Conservation (phyloP, 371 early-diverging fungal species). For the Syncephalastrum sp. region DNA sequence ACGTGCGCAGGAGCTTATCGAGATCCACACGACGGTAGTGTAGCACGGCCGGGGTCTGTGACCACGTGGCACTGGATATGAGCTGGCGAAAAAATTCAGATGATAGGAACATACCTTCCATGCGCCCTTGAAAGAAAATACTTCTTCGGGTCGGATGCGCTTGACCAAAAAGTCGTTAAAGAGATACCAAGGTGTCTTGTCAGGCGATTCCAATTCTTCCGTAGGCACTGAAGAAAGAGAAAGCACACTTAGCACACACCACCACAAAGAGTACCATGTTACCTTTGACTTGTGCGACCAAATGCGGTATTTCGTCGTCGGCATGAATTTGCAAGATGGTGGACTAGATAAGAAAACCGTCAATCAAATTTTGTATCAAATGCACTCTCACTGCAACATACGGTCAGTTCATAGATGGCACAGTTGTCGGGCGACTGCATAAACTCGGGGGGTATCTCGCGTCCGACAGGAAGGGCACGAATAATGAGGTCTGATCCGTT, state of each 20-base stretch:
- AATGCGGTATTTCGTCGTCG: constrained; percentile 66
- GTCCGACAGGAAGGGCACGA: constrained; percentile 40
- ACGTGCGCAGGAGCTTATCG: constrained; percentile 36
- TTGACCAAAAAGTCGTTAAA: constrained; percentile 95
- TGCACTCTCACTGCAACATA: constrained; percentile 15
- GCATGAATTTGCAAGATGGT: constrained; percentile 66
- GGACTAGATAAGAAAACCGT: constrained; percentile 35
- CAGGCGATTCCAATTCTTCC: constrained; percentile 27
- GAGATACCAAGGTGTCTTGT: constrained; percentile 73
- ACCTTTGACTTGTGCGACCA: constrained; percentile 76
- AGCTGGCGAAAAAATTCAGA: too few species aligned
- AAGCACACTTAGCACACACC: not conserved
- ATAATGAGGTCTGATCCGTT: constrained; percentile 43
- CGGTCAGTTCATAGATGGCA: constrained; percentile 60
- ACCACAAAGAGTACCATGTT: constrained; percentile 8
- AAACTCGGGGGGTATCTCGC: constrained; percentile 46
- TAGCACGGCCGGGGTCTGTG: constrained; percentile 65
- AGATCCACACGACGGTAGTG: constrained; percentile 66
- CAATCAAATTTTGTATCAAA: not conserved
- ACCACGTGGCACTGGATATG: not conserved
- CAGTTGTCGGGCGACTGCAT: constrained; percentile 35
- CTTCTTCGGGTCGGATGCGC: constrained; percentile 68
- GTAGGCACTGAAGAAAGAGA: constrained; percentile 23
- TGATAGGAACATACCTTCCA: constrained; percentile 68
- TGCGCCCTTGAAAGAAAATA: constrained; percentile 58